phyloP scores from a whole-genome alignment of 164 flowering plant genomes.

The Magnolia sinica region DNA sequence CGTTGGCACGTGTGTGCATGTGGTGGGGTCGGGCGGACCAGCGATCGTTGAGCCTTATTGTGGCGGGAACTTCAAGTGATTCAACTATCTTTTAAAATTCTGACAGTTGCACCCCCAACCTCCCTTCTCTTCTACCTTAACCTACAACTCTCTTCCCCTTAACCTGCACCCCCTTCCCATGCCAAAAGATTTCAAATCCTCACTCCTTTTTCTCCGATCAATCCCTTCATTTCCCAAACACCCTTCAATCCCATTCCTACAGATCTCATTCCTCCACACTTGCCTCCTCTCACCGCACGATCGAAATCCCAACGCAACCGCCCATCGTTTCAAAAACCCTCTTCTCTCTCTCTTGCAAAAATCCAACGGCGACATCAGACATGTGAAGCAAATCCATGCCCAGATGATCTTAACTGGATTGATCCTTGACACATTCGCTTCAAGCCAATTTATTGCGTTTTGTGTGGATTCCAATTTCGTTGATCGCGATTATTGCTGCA shows the following conservation, averaged over 20 bases:
- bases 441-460: too few relatives aligned
- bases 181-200: background rate
- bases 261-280: conserved; percentile 16
- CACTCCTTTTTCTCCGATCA: background rate
- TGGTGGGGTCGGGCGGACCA: too few relatives aligned
- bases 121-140: too few relatives aligned
- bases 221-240: conserved; percentile 1
- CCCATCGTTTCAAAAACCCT: conserved; percentile 33
- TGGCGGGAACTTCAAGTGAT: too few relatives aligned
- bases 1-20: too few relatives aligned
- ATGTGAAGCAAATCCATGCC: conserved; percentile 36
- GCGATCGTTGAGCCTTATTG: too few relatives aligned
- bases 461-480: too few relatives aligned
- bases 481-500: conserved; percentile 17
- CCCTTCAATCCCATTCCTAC: conserved; percentile 4
- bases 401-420: too few relatives aligned
- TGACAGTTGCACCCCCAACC: too few relatives aligned
- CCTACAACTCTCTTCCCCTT: too few relatives aligned
- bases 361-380: conserved; percentile 49
- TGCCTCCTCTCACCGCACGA: conserved; percentile 26
- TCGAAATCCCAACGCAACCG: conserved; percentile 25
- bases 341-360: conserved; percentile 32
- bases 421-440: too few relatives aligned
- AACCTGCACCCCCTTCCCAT: background rate
- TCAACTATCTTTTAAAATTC: too few relatives aligned